Conservation (phyloP, 257 asterid species). For the Jaltomata sinuosa region DNA sequence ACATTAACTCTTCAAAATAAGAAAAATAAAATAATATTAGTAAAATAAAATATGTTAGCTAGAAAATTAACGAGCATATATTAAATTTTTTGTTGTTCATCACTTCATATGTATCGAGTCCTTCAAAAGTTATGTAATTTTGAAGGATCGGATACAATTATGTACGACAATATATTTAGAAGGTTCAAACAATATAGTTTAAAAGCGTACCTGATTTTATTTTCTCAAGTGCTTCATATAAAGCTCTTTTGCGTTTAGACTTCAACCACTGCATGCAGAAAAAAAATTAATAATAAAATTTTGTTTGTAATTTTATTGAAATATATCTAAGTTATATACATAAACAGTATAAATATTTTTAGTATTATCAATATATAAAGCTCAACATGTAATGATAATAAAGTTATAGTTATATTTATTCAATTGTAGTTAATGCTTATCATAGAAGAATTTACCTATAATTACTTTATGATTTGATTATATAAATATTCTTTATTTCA, state of each 20-base stretch:
- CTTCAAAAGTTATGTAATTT: background rate
- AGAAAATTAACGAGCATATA: background rate
- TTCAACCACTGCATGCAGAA: constrained; percentile 63
- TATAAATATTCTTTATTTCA: background rate
- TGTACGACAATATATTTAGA: background rate
- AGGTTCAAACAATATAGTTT: background rate
- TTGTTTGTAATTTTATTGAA: background rate
- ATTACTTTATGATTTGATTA: background rate
- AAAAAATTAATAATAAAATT: background rate
- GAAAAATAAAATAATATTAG: too few species aligned
- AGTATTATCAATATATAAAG: too few species aligned
- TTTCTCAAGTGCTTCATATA: constrained; percentile 76
- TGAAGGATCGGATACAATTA: background rate
- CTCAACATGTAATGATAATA: background rate
- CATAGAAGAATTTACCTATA: background rate
- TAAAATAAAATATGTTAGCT: background rate
- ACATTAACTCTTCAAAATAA: constrained; percentile 62
- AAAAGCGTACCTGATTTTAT: constrained; percentile 55
- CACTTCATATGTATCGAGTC: rapidly evolving
- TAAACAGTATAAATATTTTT: background rate
- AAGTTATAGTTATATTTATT: background rate
- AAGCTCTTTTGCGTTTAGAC: constrained; percentile 55
- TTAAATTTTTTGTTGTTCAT: background rate
- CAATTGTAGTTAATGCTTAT: background rate
- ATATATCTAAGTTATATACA: background rate